phyloP scores from a whole-genome alignment of 306 rosid genomes.

The Cyamopsis tetragonoloba region DNA sequence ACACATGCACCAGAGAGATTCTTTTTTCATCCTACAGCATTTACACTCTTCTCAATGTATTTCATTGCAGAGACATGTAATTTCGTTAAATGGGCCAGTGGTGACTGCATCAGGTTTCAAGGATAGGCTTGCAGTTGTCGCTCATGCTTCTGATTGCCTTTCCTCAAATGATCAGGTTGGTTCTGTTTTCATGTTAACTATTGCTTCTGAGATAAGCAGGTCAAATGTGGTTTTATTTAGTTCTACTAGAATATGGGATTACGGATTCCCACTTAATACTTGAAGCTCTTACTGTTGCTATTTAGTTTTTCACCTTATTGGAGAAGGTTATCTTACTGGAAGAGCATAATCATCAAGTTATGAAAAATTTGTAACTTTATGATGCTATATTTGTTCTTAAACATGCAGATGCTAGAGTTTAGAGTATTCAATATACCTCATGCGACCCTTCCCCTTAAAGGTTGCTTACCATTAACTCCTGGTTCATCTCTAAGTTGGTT shows the following conservation, averaged over 20 bases:
- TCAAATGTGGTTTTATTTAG: not conserved
- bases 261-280: not conserved
- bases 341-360: conserved; percentile 9
- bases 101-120: conserved; percentile 91
- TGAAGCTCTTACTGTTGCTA: not conserved
- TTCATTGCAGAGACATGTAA: conserved; percentile 64
- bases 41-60: conserved; percentile 26
- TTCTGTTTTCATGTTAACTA: conserved; percentile 5
- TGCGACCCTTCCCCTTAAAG: conserved; percentile 53
- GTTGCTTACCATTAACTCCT: conserved; percentile 78
- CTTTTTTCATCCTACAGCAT: not conserved
- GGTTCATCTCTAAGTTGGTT: conserved; percentile 82
- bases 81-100: conserved; percentile 82
- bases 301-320: not conserved
- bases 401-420: conserved; percentile 70
- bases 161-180: conserved; percentile 81
- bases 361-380: not conserved
- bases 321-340: not conserved
- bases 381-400: conserved; percentile 9
- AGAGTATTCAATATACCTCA: conserved; percentile 54
- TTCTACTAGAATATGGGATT: not conserved
- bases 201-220: conserved; percentile 2
- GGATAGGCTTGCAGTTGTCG: conserved; percentile 80
- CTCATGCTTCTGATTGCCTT: conserved; percentile 67
- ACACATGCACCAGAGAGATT: not conserved